Evolutionary conservation across 2,329 filamentous ascomycete genomes (phyloP).

Genomic region (Ceratocystis cubensis): DNA sequence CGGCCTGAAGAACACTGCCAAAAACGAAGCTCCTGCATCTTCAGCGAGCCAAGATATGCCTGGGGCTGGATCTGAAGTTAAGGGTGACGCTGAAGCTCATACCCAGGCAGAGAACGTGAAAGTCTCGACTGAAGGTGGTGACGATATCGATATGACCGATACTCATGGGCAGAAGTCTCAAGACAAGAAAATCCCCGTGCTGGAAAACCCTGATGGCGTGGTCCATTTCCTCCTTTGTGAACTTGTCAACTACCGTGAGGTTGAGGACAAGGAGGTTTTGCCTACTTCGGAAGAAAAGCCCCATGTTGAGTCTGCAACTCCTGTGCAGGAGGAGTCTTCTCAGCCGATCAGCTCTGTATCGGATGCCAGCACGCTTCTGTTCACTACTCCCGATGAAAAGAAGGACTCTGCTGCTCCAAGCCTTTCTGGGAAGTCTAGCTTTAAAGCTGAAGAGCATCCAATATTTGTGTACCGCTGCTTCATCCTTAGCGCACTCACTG

Average conservation of each 20-base stretch:
- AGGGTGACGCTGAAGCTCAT: background rate
- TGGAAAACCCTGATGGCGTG: slow-evolving; percentile 89
- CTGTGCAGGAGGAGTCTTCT: background rate
- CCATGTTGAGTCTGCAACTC: background rate
- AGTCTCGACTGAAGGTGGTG: slow-evolving; percentile 43
- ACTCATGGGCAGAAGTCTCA: slow-evolving; percentile 49
- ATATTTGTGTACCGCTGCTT: slow-evolving; percentile 97
- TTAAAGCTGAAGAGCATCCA: slow-evolving; percentile 85
- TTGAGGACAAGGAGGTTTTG: slow-evolving; percentile 62
- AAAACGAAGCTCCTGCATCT: background rate
- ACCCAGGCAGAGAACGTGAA: slow-evolving; percentile 37
- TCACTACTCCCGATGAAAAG: slow-evolving; percentile 27
- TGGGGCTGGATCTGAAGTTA: background rate
- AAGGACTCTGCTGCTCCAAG: slow-evolving; percentile 52
- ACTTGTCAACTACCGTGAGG: slow-evolving; percentile 79
- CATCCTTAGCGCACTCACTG: slow-evolving; percentile 78
- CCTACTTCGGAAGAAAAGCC: slow-evolving; percentile 21
- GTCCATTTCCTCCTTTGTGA: slow-evolving; percentile 92
- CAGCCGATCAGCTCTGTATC: background rate
- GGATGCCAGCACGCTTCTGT: background rate
- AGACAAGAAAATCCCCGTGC: slow-evolving; percentile 58
- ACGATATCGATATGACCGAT: slow-evolving; percentile 50
- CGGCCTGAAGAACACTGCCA: slow-evolving; percentile 14
- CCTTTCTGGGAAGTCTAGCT: slow-evolving; percentile 51
- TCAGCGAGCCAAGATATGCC: background rate